Percentiles rank a stretch among this genome's conserved stretches.
Conservation (phyloP, 495 filamentous ascomycete genomes). For the Penicillium ucsense region DNA sequence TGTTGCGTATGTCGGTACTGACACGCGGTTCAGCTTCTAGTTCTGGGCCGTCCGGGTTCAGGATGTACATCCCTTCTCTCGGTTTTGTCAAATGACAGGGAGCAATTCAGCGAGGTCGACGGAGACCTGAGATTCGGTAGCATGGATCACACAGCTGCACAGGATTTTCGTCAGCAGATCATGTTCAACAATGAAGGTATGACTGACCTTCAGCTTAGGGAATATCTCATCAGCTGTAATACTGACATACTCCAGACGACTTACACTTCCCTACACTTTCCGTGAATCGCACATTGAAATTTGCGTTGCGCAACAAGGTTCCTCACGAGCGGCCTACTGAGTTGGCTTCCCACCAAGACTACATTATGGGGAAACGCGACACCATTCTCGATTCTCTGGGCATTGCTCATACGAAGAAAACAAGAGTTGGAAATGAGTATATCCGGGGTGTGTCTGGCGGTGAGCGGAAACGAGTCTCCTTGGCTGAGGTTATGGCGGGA, state of each 20-base stretch:
- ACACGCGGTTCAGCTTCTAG: conserved; percentile 20
- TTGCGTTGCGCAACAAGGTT: conserved; percentile 60
- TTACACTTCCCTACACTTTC: conserved; percentile 73
- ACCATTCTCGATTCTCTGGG: conserved; percentile 70
- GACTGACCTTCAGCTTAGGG: too few species aligned
- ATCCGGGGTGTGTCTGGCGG: conserved; percentile 75
- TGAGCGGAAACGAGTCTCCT: conserved; percentile 74
- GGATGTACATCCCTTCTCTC: conserved; percentile 35
- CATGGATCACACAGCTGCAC: conserved; percentile 25
- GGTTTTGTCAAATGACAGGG: conserved; percentile 30
- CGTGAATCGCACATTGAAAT: conserved; percentile 74
- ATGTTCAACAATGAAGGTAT: conserved; percentile 35
- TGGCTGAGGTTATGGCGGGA: conserved; percentile 60
- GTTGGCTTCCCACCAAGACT: conserved; percentile 37
- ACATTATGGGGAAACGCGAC: conserved; percentile 57
- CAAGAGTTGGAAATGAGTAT: conserved; percentile 73
- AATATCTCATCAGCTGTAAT: background rate
- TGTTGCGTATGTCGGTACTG: background rate
- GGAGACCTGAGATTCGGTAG: conserved; percentile 26
- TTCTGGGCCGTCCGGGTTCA: conserved; percentile 34
- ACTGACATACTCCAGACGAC: conserved; percentile 36
- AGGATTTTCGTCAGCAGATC: conserved; percentile 28
- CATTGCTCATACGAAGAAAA: conserved; percentile 68
- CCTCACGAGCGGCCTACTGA: conserved; percentile 54
- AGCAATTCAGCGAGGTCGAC: conserved; percentile 23